A percentile compares a stretch with the other conserved stretches of the same genome.
Evolutionary conservation across 306 rosid genomes (phyloP).

Genomic region (Casuarina equisetifolia): DNA sequence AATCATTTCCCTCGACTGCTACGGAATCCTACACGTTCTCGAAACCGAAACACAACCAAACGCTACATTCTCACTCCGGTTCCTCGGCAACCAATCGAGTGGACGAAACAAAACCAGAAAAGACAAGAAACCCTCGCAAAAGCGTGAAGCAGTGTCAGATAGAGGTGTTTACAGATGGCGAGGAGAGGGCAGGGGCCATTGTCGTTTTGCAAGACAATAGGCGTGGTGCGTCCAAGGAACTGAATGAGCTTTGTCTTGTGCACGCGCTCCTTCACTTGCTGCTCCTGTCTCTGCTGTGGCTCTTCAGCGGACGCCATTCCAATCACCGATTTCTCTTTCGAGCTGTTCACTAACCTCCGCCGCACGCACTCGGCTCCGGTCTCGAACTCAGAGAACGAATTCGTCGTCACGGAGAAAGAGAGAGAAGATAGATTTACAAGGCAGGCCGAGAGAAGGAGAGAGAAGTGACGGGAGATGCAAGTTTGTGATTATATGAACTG

Average conservation of each 20-base stretch:
- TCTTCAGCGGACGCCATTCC: constrained; percentile 57
- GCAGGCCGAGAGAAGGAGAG: not conserved
- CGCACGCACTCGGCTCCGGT: not conserved
- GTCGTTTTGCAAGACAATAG: constrained; percentile 93
- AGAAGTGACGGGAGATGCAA: not conserved
- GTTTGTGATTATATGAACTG: not conserved
- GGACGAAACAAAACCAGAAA: not conserved
- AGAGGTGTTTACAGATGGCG: constrained; percentile 75
- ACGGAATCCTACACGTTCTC: not conserved
- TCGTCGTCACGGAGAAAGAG: constrained; percentile 1
- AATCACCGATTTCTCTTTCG: not conserved
- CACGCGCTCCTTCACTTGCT: constrained; percentile 54
- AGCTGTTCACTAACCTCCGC: not conserved
- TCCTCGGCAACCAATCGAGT: constrained; percentile 11
- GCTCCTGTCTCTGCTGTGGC: constrained; percentile 11
- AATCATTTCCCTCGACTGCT: not conserved
- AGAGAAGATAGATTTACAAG: not conserved
- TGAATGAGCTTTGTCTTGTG: constrained; percentile 86
- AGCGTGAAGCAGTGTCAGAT: constrained; percentile 12
- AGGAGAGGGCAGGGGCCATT: constrained; percentile 99
- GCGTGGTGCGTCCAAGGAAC: constrained; percentile 85
- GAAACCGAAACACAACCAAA: not conserved
- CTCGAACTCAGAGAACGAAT: not conserved
- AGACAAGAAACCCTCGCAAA: constrained; percentile 34
- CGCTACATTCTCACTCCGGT: not conserved